Percentiles rank a stretch among this genome's conserved stretches.
Conservation (phyloP, 352 stramenopile genomes). For the Pythium dissimile region DNA sequence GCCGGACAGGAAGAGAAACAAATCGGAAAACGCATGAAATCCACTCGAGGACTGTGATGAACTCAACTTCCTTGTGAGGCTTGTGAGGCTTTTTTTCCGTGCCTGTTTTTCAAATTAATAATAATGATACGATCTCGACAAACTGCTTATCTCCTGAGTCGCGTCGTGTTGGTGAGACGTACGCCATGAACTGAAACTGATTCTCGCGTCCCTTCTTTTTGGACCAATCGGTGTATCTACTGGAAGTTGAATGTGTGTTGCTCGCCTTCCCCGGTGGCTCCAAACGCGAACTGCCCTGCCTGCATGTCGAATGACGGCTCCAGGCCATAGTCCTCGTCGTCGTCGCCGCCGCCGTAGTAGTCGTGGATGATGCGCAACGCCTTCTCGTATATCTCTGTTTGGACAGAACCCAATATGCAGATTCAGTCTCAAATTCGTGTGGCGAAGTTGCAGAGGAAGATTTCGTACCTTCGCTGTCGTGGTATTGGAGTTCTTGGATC, state of each 20-base stretch:
- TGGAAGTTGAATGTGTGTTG: slow-evolving; percentile 25
- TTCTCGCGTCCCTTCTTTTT: not conserved
- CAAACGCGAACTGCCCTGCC: slow-evolving; percentile 66
- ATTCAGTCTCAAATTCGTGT: no score
- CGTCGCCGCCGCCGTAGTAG: slow-evolving; percentile 97
- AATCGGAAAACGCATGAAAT: no score
- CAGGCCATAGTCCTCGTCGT: slow-evolving; percentile 89
- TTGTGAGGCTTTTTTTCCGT: no score
- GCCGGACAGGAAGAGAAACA: not conserved
- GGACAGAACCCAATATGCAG: no score
- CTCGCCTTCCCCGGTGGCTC: slow-evolving; percentile 21
- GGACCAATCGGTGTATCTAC: slow-evolving; percentile 7
- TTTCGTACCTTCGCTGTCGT: slow-evolving; percentile 92
- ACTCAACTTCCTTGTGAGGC: not conserved
- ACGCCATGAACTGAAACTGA: not conserved
- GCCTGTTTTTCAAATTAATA: slow-evolving; percentile 22
- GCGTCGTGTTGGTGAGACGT: not conserved
- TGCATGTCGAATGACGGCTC: slow-evolving; percentile 47
- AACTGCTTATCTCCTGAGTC: not conserved
- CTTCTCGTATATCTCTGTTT: slow-evolving; percentile 92
- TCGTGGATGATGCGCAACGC: slow-evolving; percentile 95
- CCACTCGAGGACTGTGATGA: not conserved
- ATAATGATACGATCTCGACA: slow-evolving; percentile 20
- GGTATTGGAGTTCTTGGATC: slow-evolving; percentile 97
- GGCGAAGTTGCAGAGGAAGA: not conserved